Evolutionary conservation across 2,329 filamentous ascomycete species (phyloP).

Genomic region (Apiospora hydei): DNA sequence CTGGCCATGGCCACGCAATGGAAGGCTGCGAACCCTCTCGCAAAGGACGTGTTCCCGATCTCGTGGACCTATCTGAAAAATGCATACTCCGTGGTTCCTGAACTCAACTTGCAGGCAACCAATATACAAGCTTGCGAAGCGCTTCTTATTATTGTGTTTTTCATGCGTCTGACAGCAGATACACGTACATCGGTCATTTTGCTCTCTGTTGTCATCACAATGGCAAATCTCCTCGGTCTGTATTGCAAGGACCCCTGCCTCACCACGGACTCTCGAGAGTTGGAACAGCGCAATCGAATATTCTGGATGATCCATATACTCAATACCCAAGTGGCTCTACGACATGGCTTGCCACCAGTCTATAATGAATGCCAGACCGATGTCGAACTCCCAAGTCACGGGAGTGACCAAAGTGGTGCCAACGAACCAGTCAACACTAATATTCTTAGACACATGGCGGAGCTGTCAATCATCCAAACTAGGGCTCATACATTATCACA

Average conservation of each 20-base stretch:
- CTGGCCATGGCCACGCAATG: slow-evolving; percentile 1
- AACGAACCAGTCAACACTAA: background rate
- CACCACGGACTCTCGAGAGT: background rate
- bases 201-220: background rate
- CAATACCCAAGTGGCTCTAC: background rate
- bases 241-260: background rate
- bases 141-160: background rate
- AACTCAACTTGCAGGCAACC: background rate
- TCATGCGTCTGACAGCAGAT: background rate
- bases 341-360: background rate
- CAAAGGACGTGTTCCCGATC: background rate
- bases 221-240: background rate
- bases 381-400: background rate
- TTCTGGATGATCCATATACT: background rate
- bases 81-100: background rate
- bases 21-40: background rate
- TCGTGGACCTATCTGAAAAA: background rate
- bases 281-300: background rate
- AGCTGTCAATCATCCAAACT: background rate
- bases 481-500: background rate
- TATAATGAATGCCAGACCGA: background rate
- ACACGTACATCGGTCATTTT: background rate
- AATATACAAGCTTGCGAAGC: background rate
- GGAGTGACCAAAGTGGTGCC: background rate
- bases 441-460: background rate